phyloP scores from a whole-genome alignment of 169 alveolate species.

The Plasmodium gonderi region DNA sequence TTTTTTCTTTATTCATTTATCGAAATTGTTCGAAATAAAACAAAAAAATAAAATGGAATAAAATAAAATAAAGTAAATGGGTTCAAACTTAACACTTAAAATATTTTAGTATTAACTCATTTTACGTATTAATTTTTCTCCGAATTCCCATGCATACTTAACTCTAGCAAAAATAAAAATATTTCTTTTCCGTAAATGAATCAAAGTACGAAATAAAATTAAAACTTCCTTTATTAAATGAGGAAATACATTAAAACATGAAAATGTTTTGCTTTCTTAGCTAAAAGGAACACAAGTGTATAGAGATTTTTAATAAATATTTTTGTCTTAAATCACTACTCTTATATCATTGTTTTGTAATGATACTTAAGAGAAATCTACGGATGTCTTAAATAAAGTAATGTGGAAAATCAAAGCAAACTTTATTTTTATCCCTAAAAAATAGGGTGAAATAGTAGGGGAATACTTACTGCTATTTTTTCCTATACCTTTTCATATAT shows the following conservation, averaged over 20 bases:
- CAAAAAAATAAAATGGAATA: background rate
- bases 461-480: background rate
- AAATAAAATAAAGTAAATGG: too few species aligned
- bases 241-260: background rate
- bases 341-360: background rate
- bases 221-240: background rate
- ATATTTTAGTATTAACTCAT: background rate
- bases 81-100: background rate
- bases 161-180: background rate
- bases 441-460: background rate
- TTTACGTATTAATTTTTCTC: background rate
- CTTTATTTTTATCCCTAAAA: background rate
- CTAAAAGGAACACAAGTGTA: background rate
- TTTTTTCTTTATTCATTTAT: constrained; percentile 7
- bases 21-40: background rate
- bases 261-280: background rate
- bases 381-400: background rate
- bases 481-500: background rate
- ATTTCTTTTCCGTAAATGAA: background rate
- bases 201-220: background rate
- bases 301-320: background rate
- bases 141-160: background rate
- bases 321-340: background rate
- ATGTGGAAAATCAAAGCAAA: background rate
- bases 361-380: background rate